Base-by-base conservation (phyloP, 352 stramenopile genomes). In the Pythium catenulatum region DNA sequence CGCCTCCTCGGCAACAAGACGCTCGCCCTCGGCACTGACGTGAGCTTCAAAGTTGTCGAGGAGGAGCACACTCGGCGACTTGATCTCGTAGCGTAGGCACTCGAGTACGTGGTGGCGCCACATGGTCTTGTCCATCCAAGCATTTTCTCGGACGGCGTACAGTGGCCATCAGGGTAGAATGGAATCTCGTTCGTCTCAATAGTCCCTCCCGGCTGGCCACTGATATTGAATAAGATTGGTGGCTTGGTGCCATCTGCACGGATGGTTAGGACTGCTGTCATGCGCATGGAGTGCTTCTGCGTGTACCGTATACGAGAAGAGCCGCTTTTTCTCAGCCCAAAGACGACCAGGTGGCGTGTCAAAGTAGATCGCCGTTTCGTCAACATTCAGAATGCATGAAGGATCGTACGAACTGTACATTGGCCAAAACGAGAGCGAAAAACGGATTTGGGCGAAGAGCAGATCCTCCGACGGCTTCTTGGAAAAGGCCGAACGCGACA, bases 121-220 rank as follows among this genome's bases (percentile, higher is more conserved):
- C 30, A 70, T 75, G 0, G 1, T 4, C 8, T 34, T 36, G 46
- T 86, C 82, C 83, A 89, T 87, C 78, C 83, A 89, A 3, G 58
- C 83, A 45, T 91, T 89, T 27, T 83, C n/a, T 58, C 87, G 87
- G 0, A 90, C 82, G 0, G 72, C 46, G 37, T 87, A 87, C 36
- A 52, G 34, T 89, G 78, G 4, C 69, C 83, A 0, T 34, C 13
- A n/a, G 83, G 52, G 43, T 86, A 91, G 1, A n/a, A 48, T 1
- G 56, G 48, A 1, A 89, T 27, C 46, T 91, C 82, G 0, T 72
- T 9, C 21, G n/a, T 19, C 37, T 89, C 73, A 34, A 91, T 87
- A 8, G 21, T 27, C 23, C 82, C 78, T 0, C 79, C 74, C 11
- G 66, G 83, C 34, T 73, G 30, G 0, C 50, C 83, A 9, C 68